Base-by-base conservation (phyloP, 176 grass and related monocot genomes). In the Chrysopogon serrulatus region DNA sequence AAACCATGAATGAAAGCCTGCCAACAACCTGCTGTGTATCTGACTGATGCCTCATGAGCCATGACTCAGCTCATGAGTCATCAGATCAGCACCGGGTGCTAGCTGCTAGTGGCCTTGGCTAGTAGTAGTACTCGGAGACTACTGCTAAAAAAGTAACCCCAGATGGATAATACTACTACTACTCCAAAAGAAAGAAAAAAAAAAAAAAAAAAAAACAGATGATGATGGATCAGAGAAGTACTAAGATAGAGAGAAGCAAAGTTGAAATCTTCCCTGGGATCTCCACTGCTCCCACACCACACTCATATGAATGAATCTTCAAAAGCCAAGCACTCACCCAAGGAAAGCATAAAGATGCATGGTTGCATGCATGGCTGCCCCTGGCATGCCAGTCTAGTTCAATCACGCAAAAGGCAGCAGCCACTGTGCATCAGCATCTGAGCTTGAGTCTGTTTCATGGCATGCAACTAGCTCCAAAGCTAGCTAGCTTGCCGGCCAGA, bases 381-480 rank as follows among this genome's bases (percentile, higher is more conserved):
- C 95, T 91, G 90, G 79, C 84, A 90, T 90, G 88, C 79, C 84
- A 90, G 88, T 95, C 87, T 88, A 93, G 95, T 95, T 98, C 90
- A 98, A 98, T 98, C 92, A 98, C 88, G 88, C 87, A 90, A 93
- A 97, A 95, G 88, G 74, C 84, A 72, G 72, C n/a, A 71, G 68
- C n/a, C 73, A 93, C 77, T 82, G 88, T 83, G 84, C 85, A 73
- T 83, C 74, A 56, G 42, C 49, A 75, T 73, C 36, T 32, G 64
- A 82, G 70, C 76, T 77, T 65, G 62, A 47, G 83, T 77, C 70
- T 64, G 74, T 77, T 89, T 71, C 83, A 68, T 76, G 66, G 57
- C 78, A 78, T 57, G 69, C 69, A 84, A 75, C 81, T 74, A 68
- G 57, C 56, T 56, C 44, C 65, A 84, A 84, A 88, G 74, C 66